Conservation (phyloP, 1,284 basidiomycete genomes). For the Marasmius fiardii region DNA sequence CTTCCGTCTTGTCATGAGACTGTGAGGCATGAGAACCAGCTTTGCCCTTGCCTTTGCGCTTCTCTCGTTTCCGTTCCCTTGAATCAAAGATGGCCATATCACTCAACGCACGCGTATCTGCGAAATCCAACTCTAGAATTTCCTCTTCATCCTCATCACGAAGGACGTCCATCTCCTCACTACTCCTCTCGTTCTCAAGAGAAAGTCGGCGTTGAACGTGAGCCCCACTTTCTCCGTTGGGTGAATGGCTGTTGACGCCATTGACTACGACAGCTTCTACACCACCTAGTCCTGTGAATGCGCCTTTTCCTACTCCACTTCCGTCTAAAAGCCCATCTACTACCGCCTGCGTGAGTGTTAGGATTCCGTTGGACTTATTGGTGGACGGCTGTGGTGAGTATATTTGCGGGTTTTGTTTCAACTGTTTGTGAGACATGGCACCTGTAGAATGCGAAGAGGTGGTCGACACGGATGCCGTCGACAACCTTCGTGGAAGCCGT, state of each 20-base stretch:
- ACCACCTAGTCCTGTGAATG: not conserved
- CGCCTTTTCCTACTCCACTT: constrained; percentile 2
- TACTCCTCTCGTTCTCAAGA: not conserved
- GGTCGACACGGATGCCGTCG: constrained; percentile 16
- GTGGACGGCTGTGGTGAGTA: not conserved
- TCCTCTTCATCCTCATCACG: constrained; percentile 12
- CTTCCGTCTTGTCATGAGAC: not conserved
- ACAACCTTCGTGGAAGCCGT: constrained; percentile 9
- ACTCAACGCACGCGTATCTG: constrained; percentile 14
- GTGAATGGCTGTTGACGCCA: not conserved
- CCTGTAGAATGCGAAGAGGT: constrained; percentile 1
- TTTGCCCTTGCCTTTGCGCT: constrained; percentile 4
- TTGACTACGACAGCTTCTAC: not conserved
- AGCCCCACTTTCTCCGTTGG: not conserved
- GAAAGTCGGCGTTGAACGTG: not conserved
- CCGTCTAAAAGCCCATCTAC: not conserved
- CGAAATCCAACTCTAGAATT: constrained; percentile 17
- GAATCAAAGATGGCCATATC: constrained; percentile 10
- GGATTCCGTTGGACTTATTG: not conserved
- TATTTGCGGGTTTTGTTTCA: not conserved
- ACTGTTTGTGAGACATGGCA: not conserved
- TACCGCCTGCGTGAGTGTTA: not conserved
- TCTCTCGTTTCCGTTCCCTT: constrained; percentile 6
- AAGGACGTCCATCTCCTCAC: not conserved
- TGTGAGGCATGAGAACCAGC: not conserved